Percentiles rank a stretch among this genome's conserved stretches.
phyloP scores from a whole-genome alignment of 164 flowering plant species.

The Tinospora cordifolia region DNA sequence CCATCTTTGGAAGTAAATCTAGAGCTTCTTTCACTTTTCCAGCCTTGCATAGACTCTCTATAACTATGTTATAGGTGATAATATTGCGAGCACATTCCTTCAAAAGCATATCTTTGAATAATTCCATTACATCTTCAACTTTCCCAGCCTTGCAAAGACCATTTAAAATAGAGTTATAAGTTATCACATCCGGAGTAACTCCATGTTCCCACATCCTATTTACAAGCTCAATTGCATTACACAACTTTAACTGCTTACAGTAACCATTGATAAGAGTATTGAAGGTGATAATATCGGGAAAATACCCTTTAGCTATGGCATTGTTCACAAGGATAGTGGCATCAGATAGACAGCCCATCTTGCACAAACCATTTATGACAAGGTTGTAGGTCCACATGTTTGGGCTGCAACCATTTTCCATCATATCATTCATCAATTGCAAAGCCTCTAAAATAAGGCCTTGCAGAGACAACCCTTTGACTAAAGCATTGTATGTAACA shows the following conservation, averaged over 20 bases:
- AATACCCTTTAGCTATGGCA: conserved; percentile 35
- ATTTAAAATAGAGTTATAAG: conserved; percentile 8
- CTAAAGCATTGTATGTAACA: conserved; percentile 5
- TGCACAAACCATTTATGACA: conserved; percentile 9
- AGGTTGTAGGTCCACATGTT: conserved; percentile 10
- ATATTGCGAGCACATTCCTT: conserved; percentile 59
- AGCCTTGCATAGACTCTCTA: conserved; percentile 39
- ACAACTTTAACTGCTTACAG: conserved; percentile 8
- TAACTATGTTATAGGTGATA: conserved; percentile 62
- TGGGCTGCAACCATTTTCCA: conserved; percentile 10
- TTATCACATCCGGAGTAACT: conserved; percentile 12
- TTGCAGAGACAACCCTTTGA: conserved; percentile 11
- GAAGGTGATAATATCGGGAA: conserved; percentile 11
- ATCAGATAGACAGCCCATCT: conserved; percentile 8
- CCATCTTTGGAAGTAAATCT: conserved; percentile 8
- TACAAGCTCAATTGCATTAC: conserved; percentile 7
- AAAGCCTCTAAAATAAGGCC: conserved; percentile 44
- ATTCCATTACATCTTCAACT: conserved; percentile 6
- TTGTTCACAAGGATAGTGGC: conserved; percentile 52
- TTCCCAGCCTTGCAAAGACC: conserved; percentile 16
- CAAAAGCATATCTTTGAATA: conserved; percentile 5
- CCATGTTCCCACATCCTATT: conserved; percentile 9
- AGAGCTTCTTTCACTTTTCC: conserved; percentile 9
- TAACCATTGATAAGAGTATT: conserved; percentile 13
- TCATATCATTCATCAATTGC: conserved; percentile 72